Evolutionary conservation across 345 rosid species (phyloP).

Genomic region (Clarkia xantiana): DNA sequence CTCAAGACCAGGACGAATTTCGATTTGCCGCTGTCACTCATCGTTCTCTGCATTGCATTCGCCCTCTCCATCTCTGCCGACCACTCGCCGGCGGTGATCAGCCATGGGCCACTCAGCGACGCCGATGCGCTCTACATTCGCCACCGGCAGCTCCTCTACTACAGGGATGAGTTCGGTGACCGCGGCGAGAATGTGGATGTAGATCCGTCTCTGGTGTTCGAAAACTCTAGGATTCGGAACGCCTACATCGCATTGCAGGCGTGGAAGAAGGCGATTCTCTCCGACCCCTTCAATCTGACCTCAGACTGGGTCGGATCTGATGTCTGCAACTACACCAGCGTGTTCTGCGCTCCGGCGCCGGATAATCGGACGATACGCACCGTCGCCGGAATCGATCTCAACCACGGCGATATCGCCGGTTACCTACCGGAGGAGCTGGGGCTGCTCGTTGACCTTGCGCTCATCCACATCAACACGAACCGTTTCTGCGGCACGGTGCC

Average conservation of each 20-base stretch:
- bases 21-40: slow-evolving; percentile 3
- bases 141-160: slow-evolving; percentile 82
- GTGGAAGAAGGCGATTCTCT: slow-evolving; percentile 71
- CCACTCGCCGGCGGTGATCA: slow-evolving; percentile 12
- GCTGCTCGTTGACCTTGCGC: slow-evolving; percentile 58
- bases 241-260: slow-evolving; percentile 85
- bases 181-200: slow-evolving; percentile 65
- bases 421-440: slow-evolving; percentile 77
- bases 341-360: slow-evolving; percentile 51
- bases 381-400: slow-evolving; percentile 82
- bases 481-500: slow-evolving; percentile 75
- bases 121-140: slow-evolving; percentile 47
- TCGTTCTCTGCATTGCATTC: slow-evolving; percentile 12
- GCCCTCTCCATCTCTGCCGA: slow-evolving; percentile 11
- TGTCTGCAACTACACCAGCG: slow-evolving; percentile 47
- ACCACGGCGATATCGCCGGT: slow-evolving; percentile 75
- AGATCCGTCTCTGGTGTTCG: slow-evolving; percentile 53
- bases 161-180: slow-evolving; percentile 76
- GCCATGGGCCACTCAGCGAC: slow-evolving; percentile 41
- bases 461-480: slow-evolving; percentile 73
- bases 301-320: slow-evolving; percentile 48
- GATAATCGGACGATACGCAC: slow-evolving; percentile 43
- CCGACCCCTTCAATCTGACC: slow-evolving; percentile 64
- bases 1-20: slow-evolving; percentile 16
- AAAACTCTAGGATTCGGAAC: slow-evolving; percentile 35